phyloP scores from a whole-genome alignment of 192 early-diverging fungal species.

The Entrophospora sp. region DNA sequence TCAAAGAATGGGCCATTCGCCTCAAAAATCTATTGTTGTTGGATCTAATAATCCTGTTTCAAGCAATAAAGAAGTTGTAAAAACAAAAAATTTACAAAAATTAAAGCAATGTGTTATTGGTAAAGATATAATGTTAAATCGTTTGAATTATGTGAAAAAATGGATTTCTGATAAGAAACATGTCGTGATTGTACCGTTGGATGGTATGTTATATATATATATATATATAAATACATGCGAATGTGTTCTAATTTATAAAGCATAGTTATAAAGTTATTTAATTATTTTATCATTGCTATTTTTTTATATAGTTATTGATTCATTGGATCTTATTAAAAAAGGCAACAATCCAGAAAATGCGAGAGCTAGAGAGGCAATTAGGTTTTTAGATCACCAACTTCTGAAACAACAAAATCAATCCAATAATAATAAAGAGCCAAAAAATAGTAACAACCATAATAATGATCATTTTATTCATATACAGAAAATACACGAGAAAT shows the following conservation, averaged over 20 bases:
- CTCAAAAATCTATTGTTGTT: not conserved
- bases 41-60: not conserved
- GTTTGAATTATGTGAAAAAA: slow-evolving; percentile 35
- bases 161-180: slow-evolving; percentile 33
- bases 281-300: too few relatives aligned
- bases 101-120: slow-evolving; percentile 32
- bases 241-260: too few relatives aligned
- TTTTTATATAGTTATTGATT: slow-evolving; percentile 40
- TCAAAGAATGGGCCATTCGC: slow-evolving; percentile 18
- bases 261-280: too few relatives aligned
- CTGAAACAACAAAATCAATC: not conserved
- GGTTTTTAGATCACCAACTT: slow-evolving; percentile 38
- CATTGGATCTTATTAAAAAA: slow-evolving; percentile 46
- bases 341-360: slow-evolving; percentile 38
- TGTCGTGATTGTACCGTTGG: slow-evolving; percentile 44
- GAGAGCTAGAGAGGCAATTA: slow-evolving; percentile 46
- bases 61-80: not conserved
- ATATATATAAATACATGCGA: too few relatives aligned
- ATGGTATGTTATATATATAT: too few relatives aligned
- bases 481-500: slow-evolving; percentile 38
- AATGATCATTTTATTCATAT: slow-evolving; percentile 33
- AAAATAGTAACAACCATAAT: slow-evolving; percentile 16
- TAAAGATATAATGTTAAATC: slow-evolving; percentile 39
- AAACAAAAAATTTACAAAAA: too few relatives aligned
- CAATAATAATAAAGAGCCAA: slow-evolving; percentile 18